phyloP scores from a whole-genome alignment of 257 asterid genomes.

The Gentiana macrophylla region DNA sequence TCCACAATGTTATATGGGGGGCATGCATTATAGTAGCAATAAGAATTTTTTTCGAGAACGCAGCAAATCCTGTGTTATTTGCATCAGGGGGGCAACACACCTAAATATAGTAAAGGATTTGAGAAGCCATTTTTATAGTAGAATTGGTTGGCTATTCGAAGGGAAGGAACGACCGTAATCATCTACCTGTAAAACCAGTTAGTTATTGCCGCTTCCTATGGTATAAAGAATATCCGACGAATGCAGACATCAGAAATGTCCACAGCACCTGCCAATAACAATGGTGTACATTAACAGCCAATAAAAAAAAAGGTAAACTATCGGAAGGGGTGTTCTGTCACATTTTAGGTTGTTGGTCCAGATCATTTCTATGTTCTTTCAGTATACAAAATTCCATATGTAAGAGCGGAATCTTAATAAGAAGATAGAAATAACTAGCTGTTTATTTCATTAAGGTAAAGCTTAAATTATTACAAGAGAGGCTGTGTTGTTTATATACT shows the following conservation, averaged over 20 bases:
- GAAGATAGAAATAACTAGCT: too few species aligned
- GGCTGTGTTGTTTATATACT: too few species aligned
- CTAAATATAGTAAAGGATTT: neutral
- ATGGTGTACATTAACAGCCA: neutral
- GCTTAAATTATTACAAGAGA: too few species aligned
- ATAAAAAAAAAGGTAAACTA: neutral
- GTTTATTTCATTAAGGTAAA: too few species aligned
- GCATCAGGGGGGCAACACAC: neutral
- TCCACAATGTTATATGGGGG: too few species aligned
- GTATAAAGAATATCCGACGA: constrained; percentile 86
- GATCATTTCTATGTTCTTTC: too few species aligned
- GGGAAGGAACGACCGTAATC: neutral
- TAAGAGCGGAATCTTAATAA: too few species aligned
- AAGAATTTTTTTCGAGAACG: neutral
- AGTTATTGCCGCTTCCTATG: constrained; percentile 59
- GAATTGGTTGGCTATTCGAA: neutral
- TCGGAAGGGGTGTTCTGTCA: too few species aligned
- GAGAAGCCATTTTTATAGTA: neutral
- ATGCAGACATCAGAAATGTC: constrained; percentile 95
- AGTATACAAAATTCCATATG: too few species aligned
- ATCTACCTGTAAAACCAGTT: neutral
- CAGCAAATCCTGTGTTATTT: neutral
- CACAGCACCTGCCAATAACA: constrained; percentile 61
- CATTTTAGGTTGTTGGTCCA: too few species aligned
- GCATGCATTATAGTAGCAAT: neutral